Base-by-base conservation (phyloP, 768 basidiomycete genomes). In the Solioccasus polychromus region DNA sequence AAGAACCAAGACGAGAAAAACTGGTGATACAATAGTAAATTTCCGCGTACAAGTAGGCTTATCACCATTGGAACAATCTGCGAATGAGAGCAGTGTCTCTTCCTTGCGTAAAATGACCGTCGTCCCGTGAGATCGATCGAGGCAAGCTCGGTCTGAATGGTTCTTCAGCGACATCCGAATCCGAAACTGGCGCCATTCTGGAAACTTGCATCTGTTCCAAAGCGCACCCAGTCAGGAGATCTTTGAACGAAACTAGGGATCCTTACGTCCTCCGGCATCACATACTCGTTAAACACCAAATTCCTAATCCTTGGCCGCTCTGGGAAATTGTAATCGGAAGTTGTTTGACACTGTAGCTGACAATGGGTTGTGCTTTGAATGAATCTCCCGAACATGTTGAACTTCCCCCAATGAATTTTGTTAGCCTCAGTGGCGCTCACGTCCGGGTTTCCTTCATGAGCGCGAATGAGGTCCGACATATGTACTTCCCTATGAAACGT, bases 341-440 rank as follows among this genome's bases (percentile, higher is more conserved):
- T 74, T 15, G 45, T 61, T 39, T 77, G 77, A 60, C 87, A 91
- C 48, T 87, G 81, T 9, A 78, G 68, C 67, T 95, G 92, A 56
- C 86, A 92, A 50, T 86, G 79, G 0, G 77, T 75, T 6, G 92
- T 86, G 56, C 78, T 82, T 40, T 79, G 77, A 45, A 95, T 82
- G 57, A 93, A 92, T 48, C 83, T 78, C 24, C 86, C 93, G 72
- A 97, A 87, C 79, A 92, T 85, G 53, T 85, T 87, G 67, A 88
- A 96, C 68, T 98, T 98, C 22, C 85, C 89, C 95, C 95, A 98
- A 58, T 97, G 92, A 43, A 97, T 88, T 60, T 82, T 82, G 31
- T 64, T 71, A 4, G 81, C 72, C 56, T 89, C 85, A 18, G 76
- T 70, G 7, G 80, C 70, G 51, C 79, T 78, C 51, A 79, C 75